Conservation (phyloP, 169 alveolate species). For the Blepharisma undulans region DNA sequence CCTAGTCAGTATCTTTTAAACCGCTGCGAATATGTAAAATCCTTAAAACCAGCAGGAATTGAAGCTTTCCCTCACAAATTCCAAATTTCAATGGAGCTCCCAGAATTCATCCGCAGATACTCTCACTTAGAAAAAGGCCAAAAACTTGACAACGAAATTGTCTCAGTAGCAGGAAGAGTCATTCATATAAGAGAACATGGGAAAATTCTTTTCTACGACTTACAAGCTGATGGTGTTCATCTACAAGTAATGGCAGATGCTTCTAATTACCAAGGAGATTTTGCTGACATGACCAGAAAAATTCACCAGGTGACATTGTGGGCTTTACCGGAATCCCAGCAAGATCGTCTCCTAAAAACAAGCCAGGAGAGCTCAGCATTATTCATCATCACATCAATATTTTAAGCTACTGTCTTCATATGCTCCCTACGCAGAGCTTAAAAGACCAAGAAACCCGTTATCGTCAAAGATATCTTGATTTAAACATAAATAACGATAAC, state of each 20-base stretch:
- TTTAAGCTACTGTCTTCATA: conserved; percentile 95
- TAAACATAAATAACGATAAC: conserved; percentile 90
- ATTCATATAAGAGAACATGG: conserved; percentile 90
- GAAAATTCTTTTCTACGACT: conserved; percentile 90
- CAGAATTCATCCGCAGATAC: conserved; percentile 87
- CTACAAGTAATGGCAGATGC: conserved; percentile 88
- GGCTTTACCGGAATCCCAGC: conserved; percentile 89
- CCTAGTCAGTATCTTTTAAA: conserved; percentile 67
- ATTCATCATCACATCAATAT: conserved; percentile 87
- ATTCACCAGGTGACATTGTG: conserved; percentile 90
- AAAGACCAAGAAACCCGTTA: conserved; percentile 93
- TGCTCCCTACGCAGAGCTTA: conserved; percentile 90
- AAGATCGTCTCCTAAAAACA: conserved; percentile 61
- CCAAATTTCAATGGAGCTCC: conserved; percentile 85
- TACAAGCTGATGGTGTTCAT: conserved; percentile 86
- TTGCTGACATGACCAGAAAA: conserved; percentile 70
- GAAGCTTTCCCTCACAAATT: conserved; percentile 92
- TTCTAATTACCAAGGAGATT: conserved; percentile 66
- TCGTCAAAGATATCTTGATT: conserved; percentile 96
- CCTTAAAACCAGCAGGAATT: conserved; percentile 58
- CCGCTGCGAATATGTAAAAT: conserved; percentile 49
- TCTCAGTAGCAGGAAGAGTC: conserved; percentile 92
- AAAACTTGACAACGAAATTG: conserved; percentile 78
- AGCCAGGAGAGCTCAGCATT: conserved; percentile 95
- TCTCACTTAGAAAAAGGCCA: conserved; percentile 86